Base-by-base conservation (phyloP, 2,329 filamentous ascomycete species). In the Trichophyton verrucosum region DNA sequence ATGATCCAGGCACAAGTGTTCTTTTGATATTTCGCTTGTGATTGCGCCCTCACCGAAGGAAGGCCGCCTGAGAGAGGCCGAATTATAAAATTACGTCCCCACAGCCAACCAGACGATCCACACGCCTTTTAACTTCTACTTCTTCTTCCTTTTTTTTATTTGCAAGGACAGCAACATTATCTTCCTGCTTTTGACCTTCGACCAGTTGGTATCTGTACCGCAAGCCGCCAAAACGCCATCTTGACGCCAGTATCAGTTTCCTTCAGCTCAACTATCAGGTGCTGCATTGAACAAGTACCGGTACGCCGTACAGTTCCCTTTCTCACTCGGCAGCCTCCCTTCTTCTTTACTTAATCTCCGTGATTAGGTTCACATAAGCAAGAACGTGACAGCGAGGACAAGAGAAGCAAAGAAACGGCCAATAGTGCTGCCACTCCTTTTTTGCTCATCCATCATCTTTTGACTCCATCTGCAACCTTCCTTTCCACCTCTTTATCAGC, bases 21-120 rank as follows among this genome's bases (percentile, higher is more conserved):
- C 33, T 55, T 53, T 36, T 55, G 9, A 55, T 55, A 33, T 36
- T 55, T 55, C 51, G 51, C 51, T 55, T 55, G 51, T 55, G 51
- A 55, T 55, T 55, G 51, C 51, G 27, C 15, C 24, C 51, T 17
- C 51, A 20, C 51, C 24, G 51, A 55, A 55, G 51, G 51, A 36
- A 55, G 15, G 33, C 24, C 30, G 15, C 9, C 51, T 55, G 51
- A n/a, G 24, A 55, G 51, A 51, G 46, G 46, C 46, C 46, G 24
- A 51, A 51, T 51, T 51, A 55, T 55, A 11, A 55, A 55, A 55
- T 55, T 55, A 55, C 51, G 51, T 55, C 51, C 17, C 51, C 51
- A 55, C 51, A 55, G 51, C 51, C 51, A 55, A 55, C 51, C 51
- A 55, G 51, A 36, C 51, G 51, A 55, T 55, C 51, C 51, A 55